Evolutionary conservation across 768 basidiomycete genomes (phyloP), one percentile per base, ranked within the genome.

Genomic region (Suillus fuscotomentosus): DNA sequence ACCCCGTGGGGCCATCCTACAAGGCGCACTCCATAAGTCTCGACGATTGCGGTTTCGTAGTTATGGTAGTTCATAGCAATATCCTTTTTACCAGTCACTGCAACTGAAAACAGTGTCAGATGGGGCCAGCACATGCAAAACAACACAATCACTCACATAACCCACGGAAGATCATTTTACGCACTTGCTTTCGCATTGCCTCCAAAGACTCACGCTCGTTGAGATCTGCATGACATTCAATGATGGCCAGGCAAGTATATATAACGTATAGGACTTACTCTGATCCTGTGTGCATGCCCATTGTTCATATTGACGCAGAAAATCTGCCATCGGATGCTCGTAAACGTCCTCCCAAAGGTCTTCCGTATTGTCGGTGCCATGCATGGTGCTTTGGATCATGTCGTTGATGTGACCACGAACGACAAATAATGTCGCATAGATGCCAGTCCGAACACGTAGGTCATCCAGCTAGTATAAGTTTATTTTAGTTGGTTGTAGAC

Each of bases 11-110:
- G 70, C 65, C 68, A 69, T 5, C 69, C 70, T 39, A 68, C 42
- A 24, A 69, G 61, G 43, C 60, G 61, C 8, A 71, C 67, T 14
- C 60, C 38, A 36, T 66, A 55, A 4, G 55, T 65, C 22, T 51
- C 22, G 6, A 71, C 63, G 38, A 71, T 66, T 0, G 61, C 11
- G 2, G 41, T 63, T 41, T 68, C 38, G 56, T 71, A 71, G 55
- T 61, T 65, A 5, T 59, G 56, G 53, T 68, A 70, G 63, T 67
- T 68, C 70, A 71, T 70, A 15, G 8, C 43, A 5, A 57, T 50
- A 5, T 63, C 63, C 13, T 36, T 47, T 14, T 42, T 57, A 15
- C 34, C n/a, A 6, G 54, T 47, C 34, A 66, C 53, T 5, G 20
- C 34, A 43, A 48, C 67, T 70, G 42, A 8, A 45, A 27, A 24